Evolutionary conservation across 768 basidiomycete genomes (phyloP).

Genomic region (Serendipita sp.): DNA sequence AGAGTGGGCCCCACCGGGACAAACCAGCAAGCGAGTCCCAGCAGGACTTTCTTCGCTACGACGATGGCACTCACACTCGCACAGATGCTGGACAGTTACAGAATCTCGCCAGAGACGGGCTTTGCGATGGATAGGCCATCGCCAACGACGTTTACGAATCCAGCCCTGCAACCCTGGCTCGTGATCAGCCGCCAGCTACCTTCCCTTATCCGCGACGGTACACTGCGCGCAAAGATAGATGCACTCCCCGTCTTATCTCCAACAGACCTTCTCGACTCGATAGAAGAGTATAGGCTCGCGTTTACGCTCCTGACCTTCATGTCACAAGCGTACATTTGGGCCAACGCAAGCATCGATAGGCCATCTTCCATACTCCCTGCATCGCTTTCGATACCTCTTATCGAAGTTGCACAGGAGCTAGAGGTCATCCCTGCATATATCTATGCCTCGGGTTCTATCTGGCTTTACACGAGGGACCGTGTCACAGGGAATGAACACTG

Average conservation of each 20-base stretch:
- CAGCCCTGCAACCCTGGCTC: neutral
- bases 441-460: neutral
- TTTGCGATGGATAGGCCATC: neutral
- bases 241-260: neutral
- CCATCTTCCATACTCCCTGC: neutral
- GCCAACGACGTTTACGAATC: neutral
- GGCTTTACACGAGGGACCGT: neutral
- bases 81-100: neutral
- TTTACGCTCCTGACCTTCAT: neutral
- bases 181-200: neutral
- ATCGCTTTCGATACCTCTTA: neutral
- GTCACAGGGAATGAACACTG: conserved; percentile 35
- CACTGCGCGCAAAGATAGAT: neutral
- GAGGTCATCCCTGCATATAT: neutral
- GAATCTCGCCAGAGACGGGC: neutral
- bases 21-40: neutral
- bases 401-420: neutral
- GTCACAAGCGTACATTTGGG: conserved; percentile 3
- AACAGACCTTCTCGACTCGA: neutral
- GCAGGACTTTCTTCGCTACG: neutral
- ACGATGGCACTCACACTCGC: neutral
- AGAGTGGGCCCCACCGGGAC: too few species aligned
- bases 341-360: neutral
- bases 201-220: neutral
- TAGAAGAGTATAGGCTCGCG: neutral